Evolutionary conservation across 495 filamentous ascomycete genomes (phyloP).

Genomic region (Podospora bellae-mahoneyi): DNA sequence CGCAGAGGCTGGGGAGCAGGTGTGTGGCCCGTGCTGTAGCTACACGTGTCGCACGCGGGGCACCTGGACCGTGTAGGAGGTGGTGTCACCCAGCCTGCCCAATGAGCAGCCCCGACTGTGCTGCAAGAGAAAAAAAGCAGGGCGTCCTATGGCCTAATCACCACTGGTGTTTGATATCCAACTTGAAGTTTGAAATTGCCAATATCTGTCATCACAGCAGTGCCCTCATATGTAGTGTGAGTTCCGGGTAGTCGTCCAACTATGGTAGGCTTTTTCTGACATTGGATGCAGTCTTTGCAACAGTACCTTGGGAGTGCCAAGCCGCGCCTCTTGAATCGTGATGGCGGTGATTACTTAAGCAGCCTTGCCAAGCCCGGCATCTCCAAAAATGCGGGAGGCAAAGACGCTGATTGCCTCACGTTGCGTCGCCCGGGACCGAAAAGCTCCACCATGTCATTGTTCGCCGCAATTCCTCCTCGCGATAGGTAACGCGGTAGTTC

Average conservation of each 20-base stretch:
- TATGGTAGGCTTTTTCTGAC: too few relatives aligned
- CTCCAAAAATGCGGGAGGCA: not conserved
- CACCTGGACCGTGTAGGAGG: not conserved
- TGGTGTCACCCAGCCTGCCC: not conserved
- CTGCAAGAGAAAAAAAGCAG: slow-evolving; percentile 1
- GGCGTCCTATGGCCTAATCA: not conserved
- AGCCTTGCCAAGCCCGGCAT: not conserved
- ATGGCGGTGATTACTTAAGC: not conserved
- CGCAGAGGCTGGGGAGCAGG: not conserved
- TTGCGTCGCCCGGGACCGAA: not conserved
- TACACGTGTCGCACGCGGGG: slow-evolving; percentile 12
- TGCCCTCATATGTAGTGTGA: too few relatives aligned
- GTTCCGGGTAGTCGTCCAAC: too few relatives aligned
- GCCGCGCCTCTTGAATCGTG: not conserved
- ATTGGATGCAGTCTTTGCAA: not conserved
- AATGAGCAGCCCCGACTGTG: slow-evolving; percentile 2
- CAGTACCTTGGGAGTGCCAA: not conserved
- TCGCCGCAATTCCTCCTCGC: too few relatives aligned
- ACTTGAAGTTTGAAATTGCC: too few relatives aligned
- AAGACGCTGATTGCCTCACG: not conserved
- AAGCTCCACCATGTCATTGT: not conserved
- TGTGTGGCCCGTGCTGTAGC: slow-evolving; percentile 5
- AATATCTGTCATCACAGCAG: too few relatives aligned
- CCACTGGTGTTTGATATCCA: too few relatives aligned
- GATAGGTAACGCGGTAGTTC: too few relatives aligned